Conservation (phyloP, 108 stramenopile genomes). For the Aurantiochytrium sp. region DNA sequence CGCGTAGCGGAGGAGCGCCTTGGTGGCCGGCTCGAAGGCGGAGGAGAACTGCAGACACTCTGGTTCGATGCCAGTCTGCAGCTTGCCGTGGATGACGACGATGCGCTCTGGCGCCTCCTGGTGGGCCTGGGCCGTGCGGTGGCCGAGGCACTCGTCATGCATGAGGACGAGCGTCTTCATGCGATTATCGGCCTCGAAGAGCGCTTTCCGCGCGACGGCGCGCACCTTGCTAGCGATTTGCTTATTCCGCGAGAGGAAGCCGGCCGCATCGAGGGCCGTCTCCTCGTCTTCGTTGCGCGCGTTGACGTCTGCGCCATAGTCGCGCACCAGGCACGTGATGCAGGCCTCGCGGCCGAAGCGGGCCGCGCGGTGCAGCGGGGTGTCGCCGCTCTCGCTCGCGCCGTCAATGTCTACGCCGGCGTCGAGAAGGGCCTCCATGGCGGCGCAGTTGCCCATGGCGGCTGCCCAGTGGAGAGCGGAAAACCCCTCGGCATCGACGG, state of each 20-base stretch:
- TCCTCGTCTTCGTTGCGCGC: not conserved
- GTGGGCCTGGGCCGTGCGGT: not conserved
- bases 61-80: not conserved
- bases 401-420: not conserved
- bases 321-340: not conserved
- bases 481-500: not conserved
- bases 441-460: not conserved
- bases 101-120: constrained; percentile 20
- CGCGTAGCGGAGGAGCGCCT: not conserved
- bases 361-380: constrained; percentile 4
- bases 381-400: not conserved
- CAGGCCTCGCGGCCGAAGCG: not conserved
- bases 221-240: not conserved
- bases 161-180: not conserved
- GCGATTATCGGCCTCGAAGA: not conserved
- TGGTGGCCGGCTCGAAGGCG: not conserved
- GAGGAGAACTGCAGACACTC: not conserved
- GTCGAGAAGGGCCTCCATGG: not conserved
- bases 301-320: not conserved
- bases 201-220: not conserved
- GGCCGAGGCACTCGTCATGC: not conserved
- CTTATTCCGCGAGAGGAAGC: not conserved
- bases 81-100: not conserved
- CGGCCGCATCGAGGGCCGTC: not conserved
- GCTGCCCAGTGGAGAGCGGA: constrained; percentile 29